Conservation (phyloP, 257 asterid genomes). For the Nicotiana obtusifolia region DNA sequence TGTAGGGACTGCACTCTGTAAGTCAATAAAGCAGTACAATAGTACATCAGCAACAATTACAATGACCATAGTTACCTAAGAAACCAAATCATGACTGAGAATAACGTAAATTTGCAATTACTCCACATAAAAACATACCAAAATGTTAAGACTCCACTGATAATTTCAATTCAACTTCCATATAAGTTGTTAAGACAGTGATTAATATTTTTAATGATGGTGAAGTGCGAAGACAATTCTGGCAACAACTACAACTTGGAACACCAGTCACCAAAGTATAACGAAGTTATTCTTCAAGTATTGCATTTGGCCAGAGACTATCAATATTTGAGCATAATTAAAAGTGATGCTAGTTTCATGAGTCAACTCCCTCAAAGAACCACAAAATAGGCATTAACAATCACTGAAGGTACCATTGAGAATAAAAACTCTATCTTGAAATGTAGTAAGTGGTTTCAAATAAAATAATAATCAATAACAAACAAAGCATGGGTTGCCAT, state of each 20-base stretch:
- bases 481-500: neutral
- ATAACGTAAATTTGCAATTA: neutral
- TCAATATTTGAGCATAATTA: neutral
- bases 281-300: neutral
- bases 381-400: neutral
- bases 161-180: too few species aligned
- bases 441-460: neutral
- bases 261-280: neutral
- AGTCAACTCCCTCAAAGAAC: neutral
- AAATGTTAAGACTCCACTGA: too few species aligned
- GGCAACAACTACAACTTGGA: neutral
- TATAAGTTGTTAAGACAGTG: too few species aligned
- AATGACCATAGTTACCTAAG: neutral
- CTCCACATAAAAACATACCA: neutral
- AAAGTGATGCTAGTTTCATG: neutral
- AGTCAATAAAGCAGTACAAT: too few species aligned
- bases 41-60: neutral
- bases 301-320: neutral
- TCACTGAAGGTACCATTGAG: neutral
- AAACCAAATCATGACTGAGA: neutral
- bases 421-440: neutral
- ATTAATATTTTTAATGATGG: neutral
- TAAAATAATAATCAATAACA: neutral
- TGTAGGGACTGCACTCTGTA: neutral
- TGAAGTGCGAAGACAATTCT: neutral